Base-by-base conservation (phyloP, 1,139 yeast species). In the Pneumocystis jirovecii region DNA sequence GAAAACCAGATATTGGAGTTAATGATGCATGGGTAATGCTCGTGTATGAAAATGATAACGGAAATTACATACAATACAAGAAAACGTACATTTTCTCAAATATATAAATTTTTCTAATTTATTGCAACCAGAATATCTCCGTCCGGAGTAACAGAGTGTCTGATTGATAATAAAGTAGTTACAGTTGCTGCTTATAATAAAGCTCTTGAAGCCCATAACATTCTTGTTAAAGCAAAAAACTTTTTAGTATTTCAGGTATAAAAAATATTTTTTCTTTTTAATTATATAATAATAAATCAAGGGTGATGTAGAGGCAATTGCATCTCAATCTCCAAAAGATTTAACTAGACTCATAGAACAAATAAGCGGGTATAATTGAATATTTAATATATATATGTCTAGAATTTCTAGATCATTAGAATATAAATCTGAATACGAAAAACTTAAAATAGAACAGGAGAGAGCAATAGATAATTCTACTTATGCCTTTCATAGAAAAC, bases 281-380 rank as follows among this genome's bases (percentile, higher is more conserved):
- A 10, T 25, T 21, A 21, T 15, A 50, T 56, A 40, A 61, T 31
- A 37, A 42, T 5, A 40, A 40, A 40, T n/a, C 25, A 61, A 64
- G 57, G 98, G 98, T 66, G 97, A 93, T 73, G 96, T 93, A 63
- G 98, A 93, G 74, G 87, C 86, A 70, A 85, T 93, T 64, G 98
- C 98, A 0, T 82, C 96, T 1, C 96, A 91, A 73, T 84, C 93
- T 0, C 84, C 97, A 0, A 76, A 77, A 61, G 96, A 89, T 63
- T 79, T 93, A 68, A 83, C 96, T 2, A 80, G 78, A 63, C 76
- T 91, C 69, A 78, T 95, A 65, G 99, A 93, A 75, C 85, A 84
- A 35, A 84, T 93, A 39, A 64, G 69, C 50, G 68, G 68, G 25
- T 64, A 61, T 25, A 50, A 50, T 25, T 50, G 12, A 7, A 50